Evolutionary conservation across 108 stramenopile species (phyloP).

Genomic region (Asterionellopsis glacialis): DNA sequence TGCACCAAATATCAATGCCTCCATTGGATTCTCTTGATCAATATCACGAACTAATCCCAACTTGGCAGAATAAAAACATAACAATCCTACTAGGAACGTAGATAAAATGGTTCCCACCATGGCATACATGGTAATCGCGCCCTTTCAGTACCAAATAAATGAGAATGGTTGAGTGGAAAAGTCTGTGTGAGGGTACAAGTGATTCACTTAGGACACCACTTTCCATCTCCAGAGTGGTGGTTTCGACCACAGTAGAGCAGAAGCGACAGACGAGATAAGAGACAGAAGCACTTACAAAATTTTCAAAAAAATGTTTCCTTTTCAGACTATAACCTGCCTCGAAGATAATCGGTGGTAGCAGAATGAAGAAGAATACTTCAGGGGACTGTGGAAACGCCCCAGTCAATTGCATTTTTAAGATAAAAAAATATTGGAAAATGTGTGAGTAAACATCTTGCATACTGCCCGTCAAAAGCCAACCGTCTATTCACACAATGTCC

Average conservation of each 20-base stretch:
- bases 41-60: conserved; percentile 65
- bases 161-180: too few relatives aligned
- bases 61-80: conserved; percentile 69
- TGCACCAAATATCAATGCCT: conserved; percentile 91
- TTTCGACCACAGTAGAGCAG: too few relatives aligned
- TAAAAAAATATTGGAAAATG: neutral
- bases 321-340: conserved; percentile 94
- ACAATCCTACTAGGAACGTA: conserved; percentile 90
- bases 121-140: conserved; percentile 89
- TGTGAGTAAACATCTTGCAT: neutral
- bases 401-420: neutral
- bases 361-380: conserved; percentile 94
- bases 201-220: too few relatives aligned
- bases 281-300: conserved; percentile 47
- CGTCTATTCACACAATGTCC: neutral
- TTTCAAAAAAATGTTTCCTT: conserved; percentile 89
- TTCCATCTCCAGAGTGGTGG: too few relatives aligned
- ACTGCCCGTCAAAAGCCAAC: neutral
- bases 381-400: conserved; percentile 34
- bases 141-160: conserved; percentile 7
- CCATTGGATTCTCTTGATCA: conserved; percentile 90
- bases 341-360: conserved; percentile 97
- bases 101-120: conserved; percentile 92
- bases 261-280: too few relatives aligned
- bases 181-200: too few relatives aligned